Evolutionary conservation across 306 rosid genomes (phyloP).

Genomic region (Crataegus laevigata): DNA sequence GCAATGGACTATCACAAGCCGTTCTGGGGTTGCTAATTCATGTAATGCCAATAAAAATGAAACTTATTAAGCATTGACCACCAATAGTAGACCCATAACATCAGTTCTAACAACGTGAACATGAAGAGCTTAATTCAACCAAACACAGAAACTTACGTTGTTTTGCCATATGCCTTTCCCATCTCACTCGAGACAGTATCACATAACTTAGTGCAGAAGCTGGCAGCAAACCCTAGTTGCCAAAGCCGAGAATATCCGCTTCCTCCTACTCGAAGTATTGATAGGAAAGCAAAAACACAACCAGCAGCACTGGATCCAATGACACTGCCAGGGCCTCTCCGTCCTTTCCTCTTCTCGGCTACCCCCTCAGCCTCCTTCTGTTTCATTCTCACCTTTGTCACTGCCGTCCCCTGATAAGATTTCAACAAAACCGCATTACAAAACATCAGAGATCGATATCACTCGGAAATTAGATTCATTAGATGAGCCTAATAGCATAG

Average conservation of each 20-base stretch:
- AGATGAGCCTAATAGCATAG: background rate
- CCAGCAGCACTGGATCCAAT: conserved; percentile 98
- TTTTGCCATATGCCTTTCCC: conserved; percentile 91
- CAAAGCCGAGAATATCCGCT: conserved; percentile 53
- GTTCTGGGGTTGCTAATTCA: background rate
- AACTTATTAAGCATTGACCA: background rate
- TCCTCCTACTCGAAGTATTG: conserved; percentile 67
- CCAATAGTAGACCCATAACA: background rate
- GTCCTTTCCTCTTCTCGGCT: conserved; percentile 91
- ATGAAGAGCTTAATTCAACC: background rate
- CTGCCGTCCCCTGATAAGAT: conserved; percentile 69
- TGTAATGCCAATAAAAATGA: background rate
- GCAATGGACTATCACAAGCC: background rate
- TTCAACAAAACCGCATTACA: background rate
- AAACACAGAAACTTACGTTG: conserved; percentile 56
- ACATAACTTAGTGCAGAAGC: conserved; percentile 93
- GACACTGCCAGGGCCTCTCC: conserved; percentile 95
- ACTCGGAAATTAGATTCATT: background rate
- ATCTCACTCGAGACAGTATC: conserved; percentile 98
- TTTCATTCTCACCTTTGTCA: conserved; percentile 80
- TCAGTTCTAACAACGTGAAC: background rate
- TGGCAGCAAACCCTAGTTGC: conserved; percentile 89
- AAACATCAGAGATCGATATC: background rate
- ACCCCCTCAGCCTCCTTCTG: conserved; percentile 93
- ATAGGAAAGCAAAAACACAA: conserved; percentile 71